These are phyloP conservation scores for Syzygium malaccense DNA, from an alignment of 441 rosid species.

Conservation along the genomic window DNA sequence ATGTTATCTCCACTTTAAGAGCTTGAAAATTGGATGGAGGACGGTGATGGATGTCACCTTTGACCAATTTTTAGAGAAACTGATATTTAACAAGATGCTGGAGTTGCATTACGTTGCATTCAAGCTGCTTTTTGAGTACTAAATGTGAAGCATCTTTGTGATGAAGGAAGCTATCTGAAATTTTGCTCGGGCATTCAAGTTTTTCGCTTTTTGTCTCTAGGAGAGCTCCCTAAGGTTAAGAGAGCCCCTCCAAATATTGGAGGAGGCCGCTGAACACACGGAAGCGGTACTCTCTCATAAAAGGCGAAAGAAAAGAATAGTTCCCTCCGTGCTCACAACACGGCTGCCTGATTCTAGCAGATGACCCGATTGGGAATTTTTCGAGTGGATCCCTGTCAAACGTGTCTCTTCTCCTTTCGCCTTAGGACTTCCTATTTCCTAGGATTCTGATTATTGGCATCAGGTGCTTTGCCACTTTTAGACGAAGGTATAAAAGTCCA, in stretches of 20 bases:
- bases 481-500: neutral
- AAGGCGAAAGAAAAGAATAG: conserved; percentile 51
- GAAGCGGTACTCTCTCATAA: conserved; percentile 49
- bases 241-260: neutral
- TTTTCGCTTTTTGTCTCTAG: neutral
- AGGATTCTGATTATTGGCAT: neutral
- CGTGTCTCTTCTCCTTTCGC: neutral
- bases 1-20: neutral
- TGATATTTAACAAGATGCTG: neutral
- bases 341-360: neutral
- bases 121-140: neutral
- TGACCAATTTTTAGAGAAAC: neutral
- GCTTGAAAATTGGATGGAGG: neutral
- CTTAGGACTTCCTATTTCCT: neutral
- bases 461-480: neutral
- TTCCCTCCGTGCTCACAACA: conserved; percentile 16
- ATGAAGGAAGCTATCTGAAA: neutral
- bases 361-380: neutral
- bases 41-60: neutral
- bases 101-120: neutral
- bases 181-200: neutral
- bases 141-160: neutral
- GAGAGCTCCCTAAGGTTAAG: neutral
- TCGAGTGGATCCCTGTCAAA: neutral
- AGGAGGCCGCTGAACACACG: neutral